Conservation (phyloP, 169 alveolate species). For the Plasmodium coatneyi region DNA sequence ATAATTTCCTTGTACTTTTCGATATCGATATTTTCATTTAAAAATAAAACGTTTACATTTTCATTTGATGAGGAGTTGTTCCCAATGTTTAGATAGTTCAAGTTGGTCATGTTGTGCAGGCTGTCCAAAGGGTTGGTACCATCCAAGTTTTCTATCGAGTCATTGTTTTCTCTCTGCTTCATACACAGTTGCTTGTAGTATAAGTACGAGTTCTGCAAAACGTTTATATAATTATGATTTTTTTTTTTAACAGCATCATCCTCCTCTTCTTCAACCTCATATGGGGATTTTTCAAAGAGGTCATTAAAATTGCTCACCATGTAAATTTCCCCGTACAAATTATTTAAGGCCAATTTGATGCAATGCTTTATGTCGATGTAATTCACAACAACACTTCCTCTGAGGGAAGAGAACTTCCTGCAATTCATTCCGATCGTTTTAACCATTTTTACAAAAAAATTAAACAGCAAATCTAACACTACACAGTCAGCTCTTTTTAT, state of each 20-base stretch:
- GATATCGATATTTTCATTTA: conserved; percentile 51
- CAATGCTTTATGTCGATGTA: conserved; percentile 66
- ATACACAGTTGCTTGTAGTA: conserved; percentile 50
- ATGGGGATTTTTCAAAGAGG: background rate
- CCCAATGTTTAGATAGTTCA: background rate
- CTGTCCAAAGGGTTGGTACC: background rate
- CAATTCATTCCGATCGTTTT: conserved; percentile 37
- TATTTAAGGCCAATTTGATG: conserved; percentile 14
- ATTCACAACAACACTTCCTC: conserved; percentile 68
- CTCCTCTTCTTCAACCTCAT: background rate
- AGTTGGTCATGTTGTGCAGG: background rate
- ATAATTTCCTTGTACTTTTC: conserved; percentile 67
- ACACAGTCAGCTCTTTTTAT: conserved; percentile 10
- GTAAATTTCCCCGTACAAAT: conserved; percentile 55
- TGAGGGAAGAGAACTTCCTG: conserved; percentile 33
- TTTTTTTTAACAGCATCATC: background rate
- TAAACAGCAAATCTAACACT: conserved; percentile 37
- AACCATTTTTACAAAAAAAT: conserved; percentile 55
- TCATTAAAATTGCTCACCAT: background rate
- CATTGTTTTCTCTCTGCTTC: conserved; percentile 23
- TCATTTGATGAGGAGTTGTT: conserved; percentile 7
- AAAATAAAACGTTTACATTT: conserved; percentile 41
- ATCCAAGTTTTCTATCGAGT: background rate
- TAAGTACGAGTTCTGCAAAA: conserved; percentile 51
- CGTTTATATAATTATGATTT: conserved; percentile 46